A percentile compares a stretch with the other conserved stretches of the same genome.
Conservation (phyloP, 352 stramenopile species). For the Globisporangium echinulatum region DNA sequence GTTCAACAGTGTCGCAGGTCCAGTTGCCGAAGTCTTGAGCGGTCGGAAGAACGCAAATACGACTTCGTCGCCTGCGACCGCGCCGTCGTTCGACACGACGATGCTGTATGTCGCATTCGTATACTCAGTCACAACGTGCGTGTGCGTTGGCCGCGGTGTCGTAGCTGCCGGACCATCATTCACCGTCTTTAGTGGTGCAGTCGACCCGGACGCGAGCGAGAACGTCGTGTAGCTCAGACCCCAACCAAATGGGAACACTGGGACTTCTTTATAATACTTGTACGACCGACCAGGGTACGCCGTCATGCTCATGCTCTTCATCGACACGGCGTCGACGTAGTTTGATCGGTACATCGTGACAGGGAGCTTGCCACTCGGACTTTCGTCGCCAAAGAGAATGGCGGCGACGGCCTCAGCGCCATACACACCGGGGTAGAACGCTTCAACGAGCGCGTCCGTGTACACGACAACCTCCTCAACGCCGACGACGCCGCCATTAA, state of each 20-base stretch:
- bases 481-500: slow-evolving; percentile 83
- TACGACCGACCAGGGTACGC: slow-evolving; percentile 87
- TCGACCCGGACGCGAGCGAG: slow-evolving; percentile 19
- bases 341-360: slow-evolving; percentile 85
- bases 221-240: slow-evolving; percentile 90
- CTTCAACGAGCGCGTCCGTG: slow-evolving; percentile 59
- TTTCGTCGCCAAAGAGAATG: slow-evolving; percentile 77
- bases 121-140: slow-evolving; percentile 25
- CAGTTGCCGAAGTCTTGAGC: slow-evolving; percentile 46
- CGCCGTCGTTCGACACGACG: slow-evolving; percentile 51
- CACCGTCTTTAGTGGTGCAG: slow-evolving; percentile 3
- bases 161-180: too few relatives aligned
- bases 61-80: slow-evolving; percentile 56
- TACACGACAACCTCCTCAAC: slow-evolving; percentile 65
- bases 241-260: slow-evolving; percentile 87
- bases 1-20: slow-evolving; percentile 54
- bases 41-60: slow-evolving; percentile 75
- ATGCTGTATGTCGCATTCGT: slow-evolving; percentile 42
- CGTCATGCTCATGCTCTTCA: slow-evolving; percentile 91
- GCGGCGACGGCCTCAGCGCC: slow-evolving; percentile 75
- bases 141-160: background rate
- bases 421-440: slow-evolving; percentile 81
- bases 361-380: slow-evolving; percentile 75
- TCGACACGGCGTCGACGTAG: slow-evolving; percentile 64
- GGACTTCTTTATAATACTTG: slow-evolving; percentile 85